Base-by-base conservation (phyloP, 371 early-diverging fungal species). In the Lichtheimia hyalospora region DNA sequence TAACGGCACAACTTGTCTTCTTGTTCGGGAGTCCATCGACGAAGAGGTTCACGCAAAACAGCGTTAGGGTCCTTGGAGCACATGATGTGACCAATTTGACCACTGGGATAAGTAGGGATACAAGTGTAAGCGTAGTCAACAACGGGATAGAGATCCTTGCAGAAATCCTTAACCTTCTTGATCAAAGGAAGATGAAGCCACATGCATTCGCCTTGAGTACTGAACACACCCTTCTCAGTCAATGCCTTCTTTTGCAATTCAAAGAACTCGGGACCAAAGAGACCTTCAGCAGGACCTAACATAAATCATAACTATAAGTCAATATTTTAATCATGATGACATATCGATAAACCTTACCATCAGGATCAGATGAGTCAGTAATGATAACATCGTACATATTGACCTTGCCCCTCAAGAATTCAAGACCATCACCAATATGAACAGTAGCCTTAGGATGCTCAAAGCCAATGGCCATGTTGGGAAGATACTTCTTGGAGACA, bases 311-410 rank as follows among this genome's bases (percentile, higher is more conserved):
- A 40, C 15, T 16, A 43, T 21, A 8, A 34, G 34, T 34, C 34
- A 34, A 6, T 10, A 34, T 10, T 34, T 7, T 7, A 1, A 27
- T 25, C 25, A 27, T 34, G 13, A 41, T n/a, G 44, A 25, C n/a
- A 48, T 18, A 49, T 50, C 16, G 24, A 14, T 18, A 16, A 14
- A 4, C 52, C 61, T 68, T 64, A 82, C 93, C 96, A 67, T 95
- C 96, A 43, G 98, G 98, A 64, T 98, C 98, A 20, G 96, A 95
- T n/a, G 94, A 92, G 64, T 98, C 98, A 55, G 97, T 98, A 81
- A 98, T 97, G 70, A 98, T 96, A 39, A 96, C 95, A 76, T 98
- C 98, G 73, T 92, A 98, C 62, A 84, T 75, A 61, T 90, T 87
- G 52, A 74, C 73, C 82, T 95, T 89, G 77, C 90, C 89, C 81